Percentiles rank a stretch among this genome's conserved stretches.
Conservation (phyloP, 2,329 filamentous ascomycete species). For the Epichloe baconii region DNA sequence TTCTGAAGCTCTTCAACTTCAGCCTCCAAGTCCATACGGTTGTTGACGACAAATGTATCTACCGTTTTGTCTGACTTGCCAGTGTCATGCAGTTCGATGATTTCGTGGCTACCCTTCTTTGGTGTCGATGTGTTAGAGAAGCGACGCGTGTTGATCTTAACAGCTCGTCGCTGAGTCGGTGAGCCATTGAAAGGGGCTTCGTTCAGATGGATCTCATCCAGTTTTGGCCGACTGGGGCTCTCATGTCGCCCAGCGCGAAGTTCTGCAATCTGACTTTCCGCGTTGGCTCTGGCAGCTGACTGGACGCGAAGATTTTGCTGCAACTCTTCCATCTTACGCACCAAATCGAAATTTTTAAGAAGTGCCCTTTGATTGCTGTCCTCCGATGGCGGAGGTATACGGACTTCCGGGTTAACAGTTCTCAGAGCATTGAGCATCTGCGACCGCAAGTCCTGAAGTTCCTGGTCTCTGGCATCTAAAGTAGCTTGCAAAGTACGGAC, state of each 20-base stretch:
- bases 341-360: conserved; percentile 70
- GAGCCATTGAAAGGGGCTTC: conserved; percentile 64
- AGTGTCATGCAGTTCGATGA: conserved; percentile 54
- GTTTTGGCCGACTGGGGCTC: conserved; percentile 55
- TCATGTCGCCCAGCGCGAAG: conserved; percentile 63
- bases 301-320: conserved; percentile 79
- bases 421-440: conserved; percentile 75
- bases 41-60: conserved; percentile 74
- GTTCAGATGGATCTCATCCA: conserved; percentile 81
- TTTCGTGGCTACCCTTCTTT: conserved; percentile 53
- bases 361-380: conserved; percentile 47
- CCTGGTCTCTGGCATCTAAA: conserved; percentile 66
- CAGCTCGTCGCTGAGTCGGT: conserved; percentile 54
- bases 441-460: conserved; percentile 66
- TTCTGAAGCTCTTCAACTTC: conserved; percentile 90
- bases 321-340: conserved; percentile 75
- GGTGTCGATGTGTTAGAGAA: conserved; percentile 70
- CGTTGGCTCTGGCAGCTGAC: conserved; percentile 65
- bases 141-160: conserved; percentile 39
- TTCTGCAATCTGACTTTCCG: conserved; percentile 71
- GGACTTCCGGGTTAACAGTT: conserved; percentile 67
- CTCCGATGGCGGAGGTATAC: conserved; percentile 49
- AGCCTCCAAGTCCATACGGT: conserved; percentile 77
- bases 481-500: conserved; percentile 68
- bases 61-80: conserved; percentile 69